These are phyloP conservation scores for Tillandsia leiboldiana DNA, from an alignment of 176 grass and related monocot species.

Conservation along the genomic window DNA sequence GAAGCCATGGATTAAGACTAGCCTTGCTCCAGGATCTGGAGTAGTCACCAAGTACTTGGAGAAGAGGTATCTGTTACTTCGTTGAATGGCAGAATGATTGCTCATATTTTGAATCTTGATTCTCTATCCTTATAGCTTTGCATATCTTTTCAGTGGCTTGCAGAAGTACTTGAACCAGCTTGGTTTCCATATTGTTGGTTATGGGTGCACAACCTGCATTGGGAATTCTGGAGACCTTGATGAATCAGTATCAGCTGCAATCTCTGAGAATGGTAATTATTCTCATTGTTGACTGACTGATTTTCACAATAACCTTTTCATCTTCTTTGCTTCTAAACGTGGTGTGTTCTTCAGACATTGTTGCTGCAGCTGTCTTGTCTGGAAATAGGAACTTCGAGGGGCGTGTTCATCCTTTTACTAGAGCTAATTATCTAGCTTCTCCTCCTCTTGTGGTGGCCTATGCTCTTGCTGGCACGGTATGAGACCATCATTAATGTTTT, in stretches of 20 bases:
- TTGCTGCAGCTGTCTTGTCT: conserved; percentile 85
- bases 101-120: neutral
- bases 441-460: conserved; percentile 94
- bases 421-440: conserved; percentile 98
- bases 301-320: neutral
- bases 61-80: conserved; percentile 49
- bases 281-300: neutral
- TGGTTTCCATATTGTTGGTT: conserved; percentile 91
- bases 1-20: conserved; percentile 99
- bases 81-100: neutral
- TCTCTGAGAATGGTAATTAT: conserved; percentile 73
- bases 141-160: conserved; percentile 54
- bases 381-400: conserved; percentile 99
- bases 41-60: conserved; percentile 89
- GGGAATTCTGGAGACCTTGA: conserved; percentile 98
- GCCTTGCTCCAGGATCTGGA: conserved; percentile 94
- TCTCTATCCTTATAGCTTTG: neutral
- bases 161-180: conserved; percentile 92
- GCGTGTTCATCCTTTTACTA: conserved; percentile 84
- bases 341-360: conserved; percentile 54
- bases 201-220: conserved; percentile 99
- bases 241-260: conserved; percentile 65
- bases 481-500: conserved; percentile 3
- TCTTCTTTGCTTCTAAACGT: neutral
- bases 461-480: conserved; percentile 94